These are phyloP conservation scores for Cryoendolithus antarcticus DNA, from an alignment of 2,329 filamentous ascomycete genomes.

Conservation along the genomic window DNA sequence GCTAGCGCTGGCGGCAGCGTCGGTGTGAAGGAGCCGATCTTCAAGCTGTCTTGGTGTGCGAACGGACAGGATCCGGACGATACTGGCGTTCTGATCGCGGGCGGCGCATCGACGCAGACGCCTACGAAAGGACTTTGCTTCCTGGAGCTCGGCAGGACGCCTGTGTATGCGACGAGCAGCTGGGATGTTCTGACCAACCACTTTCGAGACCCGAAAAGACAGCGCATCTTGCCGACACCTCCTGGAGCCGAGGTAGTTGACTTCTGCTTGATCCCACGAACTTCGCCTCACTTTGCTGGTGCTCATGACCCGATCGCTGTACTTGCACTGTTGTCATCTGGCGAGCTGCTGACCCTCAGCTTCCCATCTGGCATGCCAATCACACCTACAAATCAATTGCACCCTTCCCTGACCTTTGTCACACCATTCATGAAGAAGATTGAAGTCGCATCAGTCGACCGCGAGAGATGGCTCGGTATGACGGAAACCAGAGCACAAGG, in stretches of 20 bases:
- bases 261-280: conserved; percentile 71
- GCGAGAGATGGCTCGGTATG: conserved; percentile 79
- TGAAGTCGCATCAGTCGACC: conserved; percentile 59
- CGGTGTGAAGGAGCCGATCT: conserved; percentile 59
- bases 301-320: conserved; percentile 84
- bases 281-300: conserved; percentile 74
- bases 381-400: conserved; percentile 82
- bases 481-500: conserved; percentile 71
- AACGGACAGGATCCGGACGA: conserved; percentile 81
- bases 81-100: conserved; percentile 75
- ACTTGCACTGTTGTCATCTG: conserved; percentile 66
- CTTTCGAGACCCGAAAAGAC: conserved; percentile 62
- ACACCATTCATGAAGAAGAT: conserved; percentile 76
- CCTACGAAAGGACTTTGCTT: conserved; percentile 71
- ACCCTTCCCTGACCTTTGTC: conserved; percentile 74
- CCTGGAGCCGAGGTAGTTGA: conserved; percentile 64
- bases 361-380: conserved; percentile 90
- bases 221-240: conserved; percentile 62
- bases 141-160: conserved; percentile 77
- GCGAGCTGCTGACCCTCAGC: conserved; percentile 77
- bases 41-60: conserved; percentile 79
- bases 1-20: conserved; percentile 34
- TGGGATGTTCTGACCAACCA: conserved; percentile 75
- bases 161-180: conserved; percentile 79
- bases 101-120: conserved; percentile 58